Conservation (phyloP, 495 filamentous ascomycete genomes). For the Xylaria grammica region DNA sequence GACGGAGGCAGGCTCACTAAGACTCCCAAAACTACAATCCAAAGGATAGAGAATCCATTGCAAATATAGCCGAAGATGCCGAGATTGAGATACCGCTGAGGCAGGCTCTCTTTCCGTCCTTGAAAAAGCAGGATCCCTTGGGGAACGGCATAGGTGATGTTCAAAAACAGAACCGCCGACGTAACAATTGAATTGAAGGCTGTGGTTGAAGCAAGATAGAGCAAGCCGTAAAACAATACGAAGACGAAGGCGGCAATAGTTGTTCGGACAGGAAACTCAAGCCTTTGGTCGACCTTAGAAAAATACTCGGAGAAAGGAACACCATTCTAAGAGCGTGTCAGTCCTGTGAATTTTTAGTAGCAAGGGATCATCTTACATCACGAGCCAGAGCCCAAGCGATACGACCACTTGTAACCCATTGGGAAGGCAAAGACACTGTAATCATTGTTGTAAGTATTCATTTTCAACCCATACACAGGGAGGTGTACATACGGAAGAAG, state of each 20-base stretch:
- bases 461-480: too few relatives aligned
- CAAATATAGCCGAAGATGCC: conserved; percentile 37
- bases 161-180: conserved; percentile 49
- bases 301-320: neutral
- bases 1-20: conserved; percentile 42
- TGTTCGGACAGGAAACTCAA: conserved; percentile 22
- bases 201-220: conserved; percentile 52
- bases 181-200: conserved; percentile 55
- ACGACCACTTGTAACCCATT: conserved; percentile 32
- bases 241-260: conserved; percentile 40
- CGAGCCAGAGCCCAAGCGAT: conserved; percentile 48
- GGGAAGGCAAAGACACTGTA: neutral
- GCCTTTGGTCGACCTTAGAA: neutral
- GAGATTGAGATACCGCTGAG: conserved; percentile 36
- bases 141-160: conserved; percentile 51
- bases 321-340: neutral
- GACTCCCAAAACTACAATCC: conserved; percentile 36
- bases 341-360: too few relatives aligned
- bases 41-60: conserved; percentile 41
- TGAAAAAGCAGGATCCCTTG: conserved; percentile 39
- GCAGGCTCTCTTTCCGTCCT: conserved; percentile 38
- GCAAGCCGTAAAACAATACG: conserved; percentile 43
- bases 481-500: neutral
- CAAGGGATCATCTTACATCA: conserved; percentile 41
- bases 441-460: neutral